A percentile compares a stretch with the other conserved stretches of the same genome.
Conservation (phyloP, 1,284 basidiomycete genomes). For the Heterobasidion parviporum region DNA sequence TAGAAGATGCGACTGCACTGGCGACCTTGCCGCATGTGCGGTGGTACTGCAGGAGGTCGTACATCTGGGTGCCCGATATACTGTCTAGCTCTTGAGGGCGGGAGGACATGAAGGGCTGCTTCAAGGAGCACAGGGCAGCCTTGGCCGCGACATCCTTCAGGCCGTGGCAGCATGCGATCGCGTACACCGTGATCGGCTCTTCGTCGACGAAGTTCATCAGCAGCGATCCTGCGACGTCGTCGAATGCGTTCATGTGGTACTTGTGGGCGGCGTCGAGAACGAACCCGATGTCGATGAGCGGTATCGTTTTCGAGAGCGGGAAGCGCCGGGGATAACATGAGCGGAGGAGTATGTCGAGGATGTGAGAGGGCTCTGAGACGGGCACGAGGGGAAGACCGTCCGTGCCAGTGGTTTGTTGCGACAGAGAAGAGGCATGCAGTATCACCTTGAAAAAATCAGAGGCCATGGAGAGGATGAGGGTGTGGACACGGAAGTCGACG, state of each 20-base stretch:
- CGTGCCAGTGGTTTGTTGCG: not conserved
- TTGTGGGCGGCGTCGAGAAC: not conserved
- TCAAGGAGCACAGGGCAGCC: not conserved
- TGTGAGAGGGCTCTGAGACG: not conserved
- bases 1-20: not conserved
- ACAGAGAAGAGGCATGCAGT: not conserved
- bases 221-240: not conserved
- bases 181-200: not conserved
- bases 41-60: not conserved
- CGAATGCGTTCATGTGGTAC: not conserved
- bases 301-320: not conserved
- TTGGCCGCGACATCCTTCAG: not conserved
- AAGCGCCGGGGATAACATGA: not conserved
- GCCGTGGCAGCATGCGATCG: not conserved
- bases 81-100: not conserved
- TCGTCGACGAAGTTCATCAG: not conserved
- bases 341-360: not conserved
- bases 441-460: not conserved
- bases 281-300: not conserved
- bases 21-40: not conserved
- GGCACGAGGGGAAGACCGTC: not conserved
- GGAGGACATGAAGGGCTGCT: not conserved
- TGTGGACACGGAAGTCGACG: not conserved
- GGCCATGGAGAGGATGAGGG: not conserved
- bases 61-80: not conserved